These are phyloP conservation scores for Kwoniella dendrophila DNA, from an alignment of 768 basidiomycete genomes.

Conservation along the genomic window DNA sequence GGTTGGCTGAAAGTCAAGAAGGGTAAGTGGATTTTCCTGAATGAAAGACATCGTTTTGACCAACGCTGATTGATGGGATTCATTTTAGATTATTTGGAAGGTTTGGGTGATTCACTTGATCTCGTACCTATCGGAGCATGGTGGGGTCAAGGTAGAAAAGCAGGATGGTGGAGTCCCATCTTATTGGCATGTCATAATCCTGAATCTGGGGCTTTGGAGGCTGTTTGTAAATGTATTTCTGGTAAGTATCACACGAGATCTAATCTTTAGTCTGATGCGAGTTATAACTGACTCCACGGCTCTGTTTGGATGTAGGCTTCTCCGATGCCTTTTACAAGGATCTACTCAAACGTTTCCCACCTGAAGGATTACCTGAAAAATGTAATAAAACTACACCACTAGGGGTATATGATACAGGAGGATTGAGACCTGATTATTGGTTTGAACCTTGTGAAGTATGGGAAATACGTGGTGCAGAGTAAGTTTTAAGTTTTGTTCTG, in stretches of 20 bases:
- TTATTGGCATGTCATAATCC: conserved; percentile 76
- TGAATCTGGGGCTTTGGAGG: conserved; percentile 66
- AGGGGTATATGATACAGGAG: conserved; percentile 48
- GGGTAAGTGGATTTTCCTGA: conserved; percentile 25
- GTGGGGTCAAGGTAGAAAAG: conserved; percentile 88
- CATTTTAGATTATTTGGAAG: conserved; percentile 71
- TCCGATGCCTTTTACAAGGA: conserved; percentile 67
- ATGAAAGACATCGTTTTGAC: not conserved
- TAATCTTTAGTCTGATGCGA: too few species aligned
- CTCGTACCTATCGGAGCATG: conserved; percentile 67
- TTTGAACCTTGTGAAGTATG: conserved; percentile 62
- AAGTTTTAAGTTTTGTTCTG: conserved; percentile 29
- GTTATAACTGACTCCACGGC: not conserved
- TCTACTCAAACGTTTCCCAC: conserved; percentile 67
- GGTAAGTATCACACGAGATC: conserved; percentile 22
- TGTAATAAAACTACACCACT: conserved; percentile 58
- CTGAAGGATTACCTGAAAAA: conserved; percentile 63
- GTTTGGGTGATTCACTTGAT: conserved; percentile 69
- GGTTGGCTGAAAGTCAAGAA: conserved; percentile 93
- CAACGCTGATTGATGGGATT: not conserved
- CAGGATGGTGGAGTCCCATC: conserved; percentile 89
- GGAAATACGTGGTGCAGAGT: conserved; percentile 70
- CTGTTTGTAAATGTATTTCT: conserved; percentile 74
- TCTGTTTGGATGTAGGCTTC: conserved; percentile 64
- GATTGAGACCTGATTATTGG: conserved; percentile 57